Evolutionary conservation across 805 yeast genomes (phyloP).

Genomic region (Candida khao-thaluensis): DNA sequence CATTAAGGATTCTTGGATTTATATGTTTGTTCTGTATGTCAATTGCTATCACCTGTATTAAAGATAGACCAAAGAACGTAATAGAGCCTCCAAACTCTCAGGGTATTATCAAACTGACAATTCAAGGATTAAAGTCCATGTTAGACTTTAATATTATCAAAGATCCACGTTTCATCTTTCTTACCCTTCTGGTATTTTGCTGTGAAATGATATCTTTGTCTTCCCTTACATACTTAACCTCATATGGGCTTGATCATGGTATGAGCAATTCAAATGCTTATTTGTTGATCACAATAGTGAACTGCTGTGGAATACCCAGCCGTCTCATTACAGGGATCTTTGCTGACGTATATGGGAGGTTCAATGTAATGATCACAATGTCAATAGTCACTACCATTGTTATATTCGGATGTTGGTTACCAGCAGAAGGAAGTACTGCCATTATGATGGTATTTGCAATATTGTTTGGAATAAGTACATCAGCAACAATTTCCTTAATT

Average conservation of each 20-base stretch:
- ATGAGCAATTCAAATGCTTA: conserved; percentile 20
- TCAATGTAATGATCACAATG: conserved; percentile 25
- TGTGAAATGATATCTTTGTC: conserved; percentile 53
- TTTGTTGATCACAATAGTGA: conserved; percentile 26
- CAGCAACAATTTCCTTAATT: conserved; percentile 55
- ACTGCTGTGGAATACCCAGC: conserved; percentile 29
- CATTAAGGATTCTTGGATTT: conserved; percentile 25
- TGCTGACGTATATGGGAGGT: conserved; percentile 29
- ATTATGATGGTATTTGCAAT: conserved; percentile 45
- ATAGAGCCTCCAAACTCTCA: not conserved
- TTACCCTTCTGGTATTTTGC: conserved; percentile 25
- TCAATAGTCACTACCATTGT: conserved; percentile 22
- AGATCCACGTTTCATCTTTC: conserved; percentile 21
- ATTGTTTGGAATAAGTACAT: conserved; percentile 54
- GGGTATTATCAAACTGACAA: not conserved
- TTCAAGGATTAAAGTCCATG: conserved; percentile 21
- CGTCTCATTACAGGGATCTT: conserved; percentile 25
- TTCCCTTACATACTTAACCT: conserved; percentile 27
- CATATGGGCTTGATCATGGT: conserved; percentile 27
- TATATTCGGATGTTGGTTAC: conserved; percentile 26
- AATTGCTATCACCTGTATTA: conserved; percentile 18
- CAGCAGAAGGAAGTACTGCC: conserved; percentile 34
- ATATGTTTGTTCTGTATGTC: conserved; percentile 20
- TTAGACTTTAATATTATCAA: conserved; percentile 23
- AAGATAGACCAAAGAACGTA: conserved; percentile 17